These are phyloP conservation scores for Talaromyces stipitatus DNA, from an alignment of 495 filamentous ascomycete genomes.

Conservation along the genomic window DNA sequence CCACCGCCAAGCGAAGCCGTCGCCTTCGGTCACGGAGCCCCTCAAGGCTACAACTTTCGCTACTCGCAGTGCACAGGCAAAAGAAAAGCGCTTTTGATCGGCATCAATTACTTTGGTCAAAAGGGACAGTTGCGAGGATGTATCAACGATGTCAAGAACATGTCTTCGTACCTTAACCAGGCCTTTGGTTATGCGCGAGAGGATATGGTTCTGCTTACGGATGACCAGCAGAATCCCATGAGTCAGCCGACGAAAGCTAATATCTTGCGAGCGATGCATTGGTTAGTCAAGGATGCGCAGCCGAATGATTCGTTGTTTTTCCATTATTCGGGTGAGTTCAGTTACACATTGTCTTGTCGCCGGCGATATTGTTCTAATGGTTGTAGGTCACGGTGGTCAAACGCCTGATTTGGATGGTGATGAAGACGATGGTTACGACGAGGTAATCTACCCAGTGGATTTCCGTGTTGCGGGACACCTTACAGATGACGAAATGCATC, in stretches of 20 bases:
- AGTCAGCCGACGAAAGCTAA: constrained; percentile 95
- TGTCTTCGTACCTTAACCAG: constrained; percentile 87
- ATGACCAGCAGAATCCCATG: constrained; percentile 96
- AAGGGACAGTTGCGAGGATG: constrained; percentile 88
- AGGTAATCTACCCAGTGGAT: constrained; percentile 97
- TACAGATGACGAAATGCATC: constrained; percentile 97
- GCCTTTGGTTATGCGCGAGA: constrained; percentile 91
- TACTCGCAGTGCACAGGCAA: constrained; percentile 90
- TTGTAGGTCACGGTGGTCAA: constrained; percentile 84
- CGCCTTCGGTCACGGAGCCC: constrained; percentile 71
- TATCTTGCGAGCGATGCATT: constrained; percentile 96
- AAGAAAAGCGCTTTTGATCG: constrained; percentile 88
- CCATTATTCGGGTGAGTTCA: constrained; percentile 83
- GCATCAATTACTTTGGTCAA: constrained; percentile 97
- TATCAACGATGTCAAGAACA: constrained; percentile 98
- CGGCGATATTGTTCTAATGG: background rate
- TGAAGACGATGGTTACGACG: constrained; percentile 92
- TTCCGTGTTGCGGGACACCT: constrained; percentile 88
- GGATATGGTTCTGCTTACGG: constrained; percentile 98
- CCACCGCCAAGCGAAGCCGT: constrained; percentile 36
- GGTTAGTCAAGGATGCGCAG: constrained; percentile 90
- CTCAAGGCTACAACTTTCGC: constrained; percentile 72
- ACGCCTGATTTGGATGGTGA: constrained; percentile 92
- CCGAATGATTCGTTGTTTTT: constrained; percentile 97
- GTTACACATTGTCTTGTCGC: background rate